Base-by-base conservation (phyloP, 768 basidiomycete species). In the Leccinum obscurum region DNA sequence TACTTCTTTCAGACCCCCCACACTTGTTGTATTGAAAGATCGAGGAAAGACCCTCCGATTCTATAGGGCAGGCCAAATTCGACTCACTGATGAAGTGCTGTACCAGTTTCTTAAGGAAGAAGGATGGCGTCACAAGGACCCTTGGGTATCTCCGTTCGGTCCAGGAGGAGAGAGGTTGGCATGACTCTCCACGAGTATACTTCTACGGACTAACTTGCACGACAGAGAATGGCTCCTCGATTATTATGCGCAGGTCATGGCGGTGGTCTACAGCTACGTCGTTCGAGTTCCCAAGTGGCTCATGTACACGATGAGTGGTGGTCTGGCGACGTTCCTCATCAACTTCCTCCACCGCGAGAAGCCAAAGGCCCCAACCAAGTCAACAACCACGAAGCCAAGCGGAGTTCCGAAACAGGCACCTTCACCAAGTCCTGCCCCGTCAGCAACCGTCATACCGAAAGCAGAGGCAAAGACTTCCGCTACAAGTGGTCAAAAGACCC, bases 11-110 rank as follows among this genome's bases (percentile, higher is more conserved):
- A 95, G 93, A 66, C 91, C 90, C 3, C 94, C 94, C 0, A 82
- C 82, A 60, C 73, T 95, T 28, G 85, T 95, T 30, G 75, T 95
- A 20, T 64, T 86, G 52, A 84, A 81, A 52, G 82, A 94, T 65
- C 80, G 89, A 32, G 93, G 92, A 32, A 80, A 84, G 66, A 84
- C 83, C 2, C 81, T 96, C n/a, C 88, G 93, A 20, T 96, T 95
- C 79, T 88, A 90, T 72, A 80, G 79, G 60, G 81, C 88, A 6
- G 79, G 81, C 14, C 80, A 85, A 51, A 75, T 93, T 58, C 81
- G 86, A 58, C 74, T 92, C 6, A 80, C 76, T 32, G 79, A 82
- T 3, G 85, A 86, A 20, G 72, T 81, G 17, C 69, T 96, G 44
- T 85, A 86, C 54, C 78, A 82, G 55, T 92, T 89, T 72, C 76